These are phyloP conservation scores for Stephania cephalantha DNA, from an alignment of 164 flowering plant genomes.

Conservation along the genomic window DNA sequence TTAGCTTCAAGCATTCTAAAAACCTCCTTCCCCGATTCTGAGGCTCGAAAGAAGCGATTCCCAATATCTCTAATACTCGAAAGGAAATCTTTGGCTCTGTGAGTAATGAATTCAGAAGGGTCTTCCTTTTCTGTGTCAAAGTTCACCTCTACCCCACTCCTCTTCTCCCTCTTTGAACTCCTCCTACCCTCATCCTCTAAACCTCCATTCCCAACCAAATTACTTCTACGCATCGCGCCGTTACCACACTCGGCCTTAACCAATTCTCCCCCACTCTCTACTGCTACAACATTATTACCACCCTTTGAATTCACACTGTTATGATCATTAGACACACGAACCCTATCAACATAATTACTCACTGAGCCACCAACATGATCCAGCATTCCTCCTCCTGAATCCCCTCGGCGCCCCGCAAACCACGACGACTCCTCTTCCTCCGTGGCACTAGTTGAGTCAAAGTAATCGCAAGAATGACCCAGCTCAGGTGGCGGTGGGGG, in stretches of 20 bases:
- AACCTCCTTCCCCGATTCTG: slow-evolving; percentile 86
- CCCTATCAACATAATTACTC: too few relatives aligned
- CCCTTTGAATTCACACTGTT: slow-evolving; percentile 6
- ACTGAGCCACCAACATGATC: background rate
- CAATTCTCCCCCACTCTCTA: slow-evolving; percentile 9
- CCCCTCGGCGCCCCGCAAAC: background rate
- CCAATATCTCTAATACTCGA: slow-evolving; percentile 92
- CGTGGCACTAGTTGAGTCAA: slow-evolving; percentile 43
- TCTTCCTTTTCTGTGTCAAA: slow-evolving; percentile 63
- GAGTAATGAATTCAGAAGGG: slow-evolving; percentile 88
- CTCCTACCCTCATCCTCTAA: slow-evolving; percentile 17
- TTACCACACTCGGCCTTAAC: background rate
- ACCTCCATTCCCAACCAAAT: slow-evolving; percentile 18
- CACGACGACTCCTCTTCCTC: background rate
- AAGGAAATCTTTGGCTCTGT: slow-evolving; percentile 89
- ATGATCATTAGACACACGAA: background rate
- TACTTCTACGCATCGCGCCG: slow-evolving; percentile 15
- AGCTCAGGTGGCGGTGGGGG: slow-evolving; percentile 66
- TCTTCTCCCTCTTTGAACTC: slow-evolving; percentile 25
- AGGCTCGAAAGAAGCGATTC: slow-evolving; percentile 73
- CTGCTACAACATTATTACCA: background rate
- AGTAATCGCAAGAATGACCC: slow-evolving; percentile 77
- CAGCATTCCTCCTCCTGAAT: background rate
- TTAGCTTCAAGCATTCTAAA: slow-evolving; percentile 82
- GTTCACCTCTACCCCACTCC: slow-evolving; percentile 20